These are phyloP conservation scores for Penicillium crustosum DNA, from an alignment of 2,329 filamentous ascomycete genomes.

Conservation along the genomic window DNA sequence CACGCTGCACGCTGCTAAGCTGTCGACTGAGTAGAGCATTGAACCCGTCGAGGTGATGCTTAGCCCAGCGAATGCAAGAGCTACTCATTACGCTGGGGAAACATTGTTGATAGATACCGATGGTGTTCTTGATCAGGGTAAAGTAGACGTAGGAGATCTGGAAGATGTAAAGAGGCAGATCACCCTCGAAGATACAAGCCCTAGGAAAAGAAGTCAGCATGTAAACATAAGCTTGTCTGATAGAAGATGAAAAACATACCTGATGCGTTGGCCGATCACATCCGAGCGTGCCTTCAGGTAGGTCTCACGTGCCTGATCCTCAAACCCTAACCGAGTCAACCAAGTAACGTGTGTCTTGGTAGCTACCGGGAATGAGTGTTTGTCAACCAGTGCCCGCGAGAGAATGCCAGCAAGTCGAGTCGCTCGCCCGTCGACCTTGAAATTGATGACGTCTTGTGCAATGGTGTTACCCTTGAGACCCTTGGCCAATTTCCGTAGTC, in stretches of 20 bases:
- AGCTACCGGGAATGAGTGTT: slow-evolving; percentile 72
- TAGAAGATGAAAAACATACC: slow-evolving; percentile 54
- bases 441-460: slow-evolving; percentile 87
- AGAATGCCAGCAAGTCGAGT: slow-evolving; percentile 73
- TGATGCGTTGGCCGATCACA: slow-evolving; percentile 76
- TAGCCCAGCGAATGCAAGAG: slow-evolving; percentile 97
- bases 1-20: slow-evolving; percentile 77
- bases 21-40: slow-evolving; percentile 80
- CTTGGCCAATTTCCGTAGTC: slow-evolving; percentile 74
- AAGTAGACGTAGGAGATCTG: slow-evolving; percentile 96
- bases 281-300: slow-evolving; percentile 78
- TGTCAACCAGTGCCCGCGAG: slow-evolving; percentile 72
- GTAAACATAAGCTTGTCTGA: neutral
- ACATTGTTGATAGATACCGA: slow-evolving; percentile 81
- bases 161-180: slow-evolving; percentile 90
- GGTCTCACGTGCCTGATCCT: slow-evolving; percentile 82
- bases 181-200: slow-evolving; percentile 92
- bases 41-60: slow-evolving; percentile 88
- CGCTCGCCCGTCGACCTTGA: slow-evolving; percentile 85
- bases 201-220: slow-evolving; percentile 48
- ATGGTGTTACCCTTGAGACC: slow-evolving; percentile 80
- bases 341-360: slow-evolving; percentile 80
- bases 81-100: slow-evolving; percentile 87
- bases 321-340: slow-evolving; percentile 83
- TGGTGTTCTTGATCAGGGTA: slow-evolving; percentile 88